Base-by-base conservation (phyloP, 352 stramenopile genomes). In the Pythium diclinum region DNA sequence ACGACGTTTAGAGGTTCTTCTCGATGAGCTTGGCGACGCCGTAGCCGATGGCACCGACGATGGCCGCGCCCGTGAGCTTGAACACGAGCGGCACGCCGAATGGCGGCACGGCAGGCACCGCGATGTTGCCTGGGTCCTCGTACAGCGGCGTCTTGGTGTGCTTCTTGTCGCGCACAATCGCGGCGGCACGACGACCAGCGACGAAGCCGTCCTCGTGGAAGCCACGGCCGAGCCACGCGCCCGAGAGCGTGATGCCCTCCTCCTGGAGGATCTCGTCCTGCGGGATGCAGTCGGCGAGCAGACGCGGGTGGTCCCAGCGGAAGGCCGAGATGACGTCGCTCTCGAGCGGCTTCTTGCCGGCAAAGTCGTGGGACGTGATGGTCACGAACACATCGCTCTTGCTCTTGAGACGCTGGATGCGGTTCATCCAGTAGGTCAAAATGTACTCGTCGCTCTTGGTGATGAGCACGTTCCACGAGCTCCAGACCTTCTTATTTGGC, bases 361-460 rank as follows among this genome's bases (percentile, higher is more conserved):
- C 72, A 59, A 89, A 93, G 56, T 91, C 83, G 63, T 89, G 77
- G 33, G 76, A 76, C 62, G 84, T 93, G 76, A 94, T 94, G 48
- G 86, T 94, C 56, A 94, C 86, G 47, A 94, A 94, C 32, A 94
- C 81, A 61, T 92, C 74, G 69, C 93, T 89, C 72, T 88, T 90
- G 71, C 75, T 89, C 71, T 90, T 88, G 48, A 95, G 77, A 59
- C 83, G 80, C 73, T 95, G 86, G 65, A 95, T 93, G 59, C 86
- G 84, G 75, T 95, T 93, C 81, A 95, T 95, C 86, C 86, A 95
- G 78, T 95, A 95, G 55, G 86, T 95, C 23, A 95, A 55, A 40
- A 95, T 78, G 75, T 95, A 95, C 77, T 91, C 73, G 32, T 95
- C 85, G 67, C 87, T 76, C 55, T 87, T 72, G 36, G 83, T 92